Conservation (phyloP, 495 filamentous ascomycete genomes). For the Jackrogersella minutella region DNA sequence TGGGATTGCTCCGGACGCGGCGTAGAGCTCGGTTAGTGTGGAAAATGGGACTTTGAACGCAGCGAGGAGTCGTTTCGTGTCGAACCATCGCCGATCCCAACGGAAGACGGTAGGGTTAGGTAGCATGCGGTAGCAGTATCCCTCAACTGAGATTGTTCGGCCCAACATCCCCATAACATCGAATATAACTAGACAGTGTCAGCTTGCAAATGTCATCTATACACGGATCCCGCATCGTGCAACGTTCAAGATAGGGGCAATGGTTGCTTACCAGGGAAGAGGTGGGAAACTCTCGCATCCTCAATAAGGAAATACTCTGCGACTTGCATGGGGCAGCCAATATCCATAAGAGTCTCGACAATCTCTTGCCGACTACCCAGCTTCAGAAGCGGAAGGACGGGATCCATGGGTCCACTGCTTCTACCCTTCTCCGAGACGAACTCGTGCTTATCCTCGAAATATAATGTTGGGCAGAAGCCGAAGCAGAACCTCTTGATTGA, state of each 20-base stretch:
- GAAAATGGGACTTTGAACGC: conserved; percentile 39
- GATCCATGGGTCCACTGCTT: not conserved
- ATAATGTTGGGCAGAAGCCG: conserved; percentile 57
- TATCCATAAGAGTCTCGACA: conserved; percentile 53
- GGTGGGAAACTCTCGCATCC: conserved; percentile 48
- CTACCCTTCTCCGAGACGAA: conserved; percentile 42
- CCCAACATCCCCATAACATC: conserved; percentile 62
- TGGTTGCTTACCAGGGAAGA: conserved; percentile 55
- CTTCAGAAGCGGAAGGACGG: conserved; percentile 46
- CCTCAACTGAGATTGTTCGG: conserved; percentile 52
- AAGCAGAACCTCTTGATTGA: conserved; percentile 58
- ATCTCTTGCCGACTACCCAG: conserved; percentile 52
- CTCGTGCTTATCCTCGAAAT: conserved; percentile 30
- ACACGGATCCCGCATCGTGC: not conserved
- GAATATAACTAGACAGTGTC: conserved; percentile 52
- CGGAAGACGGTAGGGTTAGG: conserved; percentile 58
- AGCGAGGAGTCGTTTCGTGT: conserved; percentile 45
- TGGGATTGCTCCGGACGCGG: not conserved
- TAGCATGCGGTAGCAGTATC: conserved; percentile 54
- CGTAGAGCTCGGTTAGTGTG: conserved; percentile 22
- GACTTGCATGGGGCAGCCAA: conserved; percentile 55
- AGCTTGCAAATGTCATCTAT: conserved; percentile 1
- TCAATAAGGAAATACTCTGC: conserved; percentile 48
- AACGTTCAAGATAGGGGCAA: not conserved
- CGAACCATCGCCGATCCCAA: conserved; percentile 56